Base-by-base conservation (phyloP, 73 alveolate genomes). In the Paramecium sexaurelia region DNA sequence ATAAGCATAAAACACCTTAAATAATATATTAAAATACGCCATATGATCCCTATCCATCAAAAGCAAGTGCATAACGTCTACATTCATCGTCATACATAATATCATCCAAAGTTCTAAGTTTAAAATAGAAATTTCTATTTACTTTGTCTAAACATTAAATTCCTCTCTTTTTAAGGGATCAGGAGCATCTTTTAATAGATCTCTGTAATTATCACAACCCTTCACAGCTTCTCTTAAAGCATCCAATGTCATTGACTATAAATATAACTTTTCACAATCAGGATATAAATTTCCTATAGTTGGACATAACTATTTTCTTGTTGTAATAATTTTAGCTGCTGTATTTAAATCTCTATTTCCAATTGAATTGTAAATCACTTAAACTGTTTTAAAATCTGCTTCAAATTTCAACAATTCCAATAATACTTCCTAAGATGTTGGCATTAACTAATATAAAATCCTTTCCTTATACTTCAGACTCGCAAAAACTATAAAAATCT, bases 331-430 rank as follows among this genome's bases (percentile, higher is more conserved):
- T 87, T 95, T 97, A 91, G 97, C 95, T 61, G 96, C 95, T 33
- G 94, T 95, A 69, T 93, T 85, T 57, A 92, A 85, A 56, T 92
- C 98, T 85, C 92, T 92, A 92, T 92, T 87, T 94, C 97, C 95
- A 45, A 96, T 86, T 85, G 98, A 93, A 94, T 98, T 97, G 94
- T 96, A 97, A 69, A 98, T 97, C 85, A 98, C 97, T 93, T 98
- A 98, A 78, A 98, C 95, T 19, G 99, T 94, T 96, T 93, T 95
- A 94, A 99, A 97, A 85, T 97, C 99, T 6, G 99, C 98, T 94
- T 97, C 99, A 91, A 96, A 98, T 92, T 97, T 96, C 83, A 97
- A 94, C 75, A 98, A 94, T 55, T 96, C 98, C 69, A 93, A 96
- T 98, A 98, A 93, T 27, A 95, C 95, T 90, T 95, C 99, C 39